Evolutionary conservation across 768 basidiomycete genomes (phyloP), one percentile per base, ranked within the genome.

Genomic region (Tubosaeta sp.): DNA sequence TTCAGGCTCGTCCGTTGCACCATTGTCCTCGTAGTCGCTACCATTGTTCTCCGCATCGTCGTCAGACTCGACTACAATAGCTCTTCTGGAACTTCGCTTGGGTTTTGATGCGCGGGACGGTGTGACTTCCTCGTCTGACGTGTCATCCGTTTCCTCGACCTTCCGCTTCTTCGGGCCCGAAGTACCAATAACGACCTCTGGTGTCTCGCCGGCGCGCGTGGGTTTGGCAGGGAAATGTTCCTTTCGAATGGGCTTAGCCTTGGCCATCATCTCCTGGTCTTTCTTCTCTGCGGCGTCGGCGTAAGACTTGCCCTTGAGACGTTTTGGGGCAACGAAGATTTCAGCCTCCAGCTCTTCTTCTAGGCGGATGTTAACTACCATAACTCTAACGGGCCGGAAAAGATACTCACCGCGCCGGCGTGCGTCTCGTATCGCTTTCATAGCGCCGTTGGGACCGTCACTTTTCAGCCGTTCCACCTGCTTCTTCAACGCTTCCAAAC

Each of bases 251-350:
- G 47, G 9, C 43, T 53, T 55, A 14, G 49, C 59, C 46, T 61
- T 62, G 9, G 60, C 22, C 46, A 62, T 48, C 45, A 17, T 42
- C 55, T 43, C 57, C 12, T 71, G 63, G 1, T 62, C 62, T 22
- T 63, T 57, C 32, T 66, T 65, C 57, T 74, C 76, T 31, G 74
- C 76, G 26, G 82, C 83, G 5, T 85, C 78, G 31, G 84, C 81
- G 65, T 91, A 91, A 3, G 78, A 73, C 63, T 83, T 85, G 35
- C 91, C 91, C 64, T 83, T 87, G 44, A 91, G 72, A 37, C 91
- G 80, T 63, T 91, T 92, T 17, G 82, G 67, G 52, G 76, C 63
- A 49, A 74, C 59, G 60, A 74, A 58, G 10, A 73, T 65, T 17
- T 74, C 73, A 6, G 77, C 75, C 14, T 71, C 75, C 9, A 80